A percentile compares a stretch with the other conserved stretches of the same genome.
Evolutionary conservation across 108 stramenopile genomes (phyloP).

Genomic region (Pseudonitzschia multistriata): DNA sequence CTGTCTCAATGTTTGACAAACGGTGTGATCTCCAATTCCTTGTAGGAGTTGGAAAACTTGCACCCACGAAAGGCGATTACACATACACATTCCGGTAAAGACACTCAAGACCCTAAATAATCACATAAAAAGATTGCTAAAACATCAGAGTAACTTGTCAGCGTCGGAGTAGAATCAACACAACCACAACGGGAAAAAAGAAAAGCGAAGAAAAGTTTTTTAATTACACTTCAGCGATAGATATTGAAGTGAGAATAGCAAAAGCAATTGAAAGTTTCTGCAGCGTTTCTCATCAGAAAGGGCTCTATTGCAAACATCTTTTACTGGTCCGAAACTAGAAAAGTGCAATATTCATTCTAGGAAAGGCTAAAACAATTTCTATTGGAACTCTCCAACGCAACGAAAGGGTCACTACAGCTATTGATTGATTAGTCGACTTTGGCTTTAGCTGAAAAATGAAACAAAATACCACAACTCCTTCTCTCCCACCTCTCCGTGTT

Average conservation of each 20-base stretch:
- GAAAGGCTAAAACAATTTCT: no score
- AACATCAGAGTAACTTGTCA: neutral
- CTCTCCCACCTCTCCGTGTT: neutral
- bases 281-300: no score
- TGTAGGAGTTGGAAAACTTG: neutral
- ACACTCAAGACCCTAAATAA: no score
- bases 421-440: neutral
- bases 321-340: no score
- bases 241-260: neutral
- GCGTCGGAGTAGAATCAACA: neutral
- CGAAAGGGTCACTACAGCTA: neutral
- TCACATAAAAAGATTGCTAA: neutral
- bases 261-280: no score
- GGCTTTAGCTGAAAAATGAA: neutral
- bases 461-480: neutral
- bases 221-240: neutral
- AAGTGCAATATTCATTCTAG: neutral
- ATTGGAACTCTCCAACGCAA: neutral
- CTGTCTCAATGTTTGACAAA: slow-evolving; percentile 11
- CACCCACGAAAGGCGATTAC: neutral
- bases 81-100: no score
- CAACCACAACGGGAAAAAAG: neutral
- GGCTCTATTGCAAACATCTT: no score
- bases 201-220: no score
- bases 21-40: neutral